Base-by-base conservation (phyloP, 371 early-diverging fungal species). In the Saksenaea vasiformis region DNA sequence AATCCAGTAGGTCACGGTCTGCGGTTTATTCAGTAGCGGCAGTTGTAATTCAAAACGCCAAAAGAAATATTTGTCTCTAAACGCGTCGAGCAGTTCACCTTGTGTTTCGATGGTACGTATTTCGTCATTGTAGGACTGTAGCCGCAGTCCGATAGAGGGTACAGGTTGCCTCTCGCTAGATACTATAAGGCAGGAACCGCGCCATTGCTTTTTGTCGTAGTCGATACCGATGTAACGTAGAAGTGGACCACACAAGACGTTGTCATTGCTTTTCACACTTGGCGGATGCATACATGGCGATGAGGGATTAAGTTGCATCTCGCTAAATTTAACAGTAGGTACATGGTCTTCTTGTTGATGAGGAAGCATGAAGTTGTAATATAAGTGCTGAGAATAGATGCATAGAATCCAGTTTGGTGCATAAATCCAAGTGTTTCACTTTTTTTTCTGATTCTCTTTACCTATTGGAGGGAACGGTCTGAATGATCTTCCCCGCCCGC, bases 11-110 rank as follows among this genome's bases (percentile, higher is more conserved):
- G 64, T 67, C 1, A 60, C 65, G 1, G 55, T 37, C 44, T 77
- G 74, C 14, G 56, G 43, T 5, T 68, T 26, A 24, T 66, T 61
- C 0, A 58, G 38, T 17, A 78, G 38, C 1, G 61, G 65, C 0
- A 78, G 5, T n/a, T 62, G 64, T 8, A 78, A 39, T 15, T 70
- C 67, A 31, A 70, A 78, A 26, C 78, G 47, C 72, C 75, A 78
- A 54, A 78, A 78, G 44, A 67, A 64, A 37, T 69, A 77, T 36
- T 69, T 65, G 39, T 68, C 36, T 10, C 74, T 71, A 39, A 44
- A 77, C 8, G 47, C 56, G 44, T 76, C 77, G 17, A 76, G 36
- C 13, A 38, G 54, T 17, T 67, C 65, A 11, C 58, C 69, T 2
- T 35, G 65, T 2, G 60, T 56, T 47, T 62, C 35, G 14, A 64